phyloP scores from a whole-genome alignment of 371 early-diverging fungal genomes.

The Lichtheimia ornata region DNA sequence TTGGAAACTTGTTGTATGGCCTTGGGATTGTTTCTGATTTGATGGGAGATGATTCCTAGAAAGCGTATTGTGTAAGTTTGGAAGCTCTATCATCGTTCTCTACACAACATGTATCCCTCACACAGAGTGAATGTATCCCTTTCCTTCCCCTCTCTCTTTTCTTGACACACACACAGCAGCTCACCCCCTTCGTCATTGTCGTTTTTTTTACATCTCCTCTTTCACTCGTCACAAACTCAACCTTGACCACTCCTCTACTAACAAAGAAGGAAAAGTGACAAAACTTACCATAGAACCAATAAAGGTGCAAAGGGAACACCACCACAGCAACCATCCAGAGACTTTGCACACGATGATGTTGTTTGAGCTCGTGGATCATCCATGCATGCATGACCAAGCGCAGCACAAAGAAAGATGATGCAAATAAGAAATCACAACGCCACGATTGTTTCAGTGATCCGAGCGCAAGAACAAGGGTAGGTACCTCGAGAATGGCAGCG shows the following conservation, averaged over 20 bases:
- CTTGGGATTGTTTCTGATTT: slow-evolving; percentile 14
- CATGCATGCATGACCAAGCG: slow-evolving; percentile 46
- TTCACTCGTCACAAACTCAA: too few species aligned
- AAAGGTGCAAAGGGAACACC: slow-evolving; percentile 47
- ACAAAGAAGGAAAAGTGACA: neutral
- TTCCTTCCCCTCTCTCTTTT: too few species aligned
- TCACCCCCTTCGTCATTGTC: too few species aligned
- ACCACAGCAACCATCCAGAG: slow-evolving; percentile 21
- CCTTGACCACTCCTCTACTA: too few species aligned
- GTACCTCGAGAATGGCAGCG: slow-evolving; percentile 42
- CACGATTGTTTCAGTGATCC: slow-evolving; percentile 33
- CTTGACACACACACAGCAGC: too few species aligned
- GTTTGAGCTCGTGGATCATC: slow-evolving; percentile 25
- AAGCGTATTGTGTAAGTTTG: neutral
- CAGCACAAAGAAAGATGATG: slow-evolving; percentile 36
- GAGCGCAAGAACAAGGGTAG: slow-evolving; percentile 43
- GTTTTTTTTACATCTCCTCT: too few species aligned
- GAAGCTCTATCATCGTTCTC: neutral
- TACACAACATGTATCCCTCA: too few species aligned
- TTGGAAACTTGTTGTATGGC: slow-evolving; percentile 5
- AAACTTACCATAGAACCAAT: slow-evolving; percentile 49
- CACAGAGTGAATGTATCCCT: too few species aligned
- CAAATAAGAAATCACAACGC: slow-evolving; percentile 46
- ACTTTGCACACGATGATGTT: slow-evolving; percentile 13
- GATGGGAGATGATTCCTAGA: slow-evolving; percentile 16